Conservation (phyloP, 208 protist genomes). For the Leishmania gerbilli region DNA sequence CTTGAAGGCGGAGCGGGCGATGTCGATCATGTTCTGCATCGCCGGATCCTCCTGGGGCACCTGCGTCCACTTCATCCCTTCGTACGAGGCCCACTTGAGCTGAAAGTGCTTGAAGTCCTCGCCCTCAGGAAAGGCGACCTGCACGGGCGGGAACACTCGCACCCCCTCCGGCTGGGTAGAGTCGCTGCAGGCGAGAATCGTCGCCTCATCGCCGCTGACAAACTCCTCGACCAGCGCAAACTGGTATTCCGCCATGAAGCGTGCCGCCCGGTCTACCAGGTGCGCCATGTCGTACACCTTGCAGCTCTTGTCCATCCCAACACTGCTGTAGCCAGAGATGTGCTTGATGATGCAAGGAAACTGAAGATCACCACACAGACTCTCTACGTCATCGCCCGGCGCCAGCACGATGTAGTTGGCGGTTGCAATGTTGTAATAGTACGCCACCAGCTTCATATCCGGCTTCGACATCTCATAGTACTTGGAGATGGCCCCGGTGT, state of each 20-base stretch:
- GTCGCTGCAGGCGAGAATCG: constrained; percentile 79
- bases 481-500: constrained; percentile 88
- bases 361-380: constrained; percentile 39
- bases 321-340: constrained; percentile 89
- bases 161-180: constrained; percentile 66
- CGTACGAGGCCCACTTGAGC: constrained; percentile 90
- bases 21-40: constrained; percentile 60
- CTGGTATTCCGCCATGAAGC: constrained; percentile 83
- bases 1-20: constrained; percentile 76
- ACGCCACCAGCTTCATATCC: constrained; percentile 89
- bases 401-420: constrained; percentile 68
- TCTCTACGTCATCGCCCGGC: constrained; percentile 49
- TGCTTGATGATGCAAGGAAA: constrained; percentile 92
- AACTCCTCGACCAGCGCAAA: constrained; percentile 90
- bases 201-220: constrained; percentile 86
- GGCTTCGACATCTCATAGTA: constrained; percentile 91
- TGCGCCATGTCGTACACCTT: constrained; percentile 72
- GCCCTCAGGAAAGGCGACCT: constrained; percentile 75
- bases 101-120: constrained; percentile 94
- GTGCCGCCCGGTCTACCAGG: constrained; percentile 48
- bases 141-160: constrained; percentile 81
- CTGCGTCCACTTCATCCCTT: constrained; percentile 84
- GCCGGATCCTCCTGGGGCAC: constrained; percentile 71
- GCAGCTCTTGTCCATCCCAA: constrained; percentile 90
- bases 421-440: constrained; percentile 77